Percentiles rank a stretch among this genome's conserved stretches.
Conservation (phyloP, 306 rosid species). For the apple (Malus domestica) region ASM211411v1 NC_041793.1:46038501-46039000, state of each 20-base stretch:
- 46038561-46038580: constrained; percentile 47
- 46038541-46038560: constrained; percentile 16
- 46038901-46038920: no score
- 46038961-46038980: no score
- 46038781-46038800: no score
- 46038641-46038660: constrained; percentile 41
- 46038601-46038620: constrained; percentile 33
- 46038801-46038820: no score
- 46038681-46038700: constrained; percentile 35
- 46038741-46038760: not conserved
- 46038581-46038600: constrained; percentile 34
- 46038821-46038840: no score
- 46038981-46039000: constrained; percentile 27
- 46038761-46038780: no score
- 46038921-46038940: no score
- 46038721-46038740: not conserved
- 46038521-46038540: constrained; percentile 26
- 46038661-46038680: constrained; percentile 37
- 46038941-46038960: no score
- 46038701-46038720: constrained; percentile 36
- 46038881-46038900: no score
- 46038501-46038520: constrained; percentile 35
- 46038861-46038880: no score
- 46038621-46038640: constrained; percentile 45
- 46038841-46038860: no score